phyloP scores from a whole-genome alignment of 495 filamentous ascomycete genomes.

The Corynascus novoguineensis region DNA sequence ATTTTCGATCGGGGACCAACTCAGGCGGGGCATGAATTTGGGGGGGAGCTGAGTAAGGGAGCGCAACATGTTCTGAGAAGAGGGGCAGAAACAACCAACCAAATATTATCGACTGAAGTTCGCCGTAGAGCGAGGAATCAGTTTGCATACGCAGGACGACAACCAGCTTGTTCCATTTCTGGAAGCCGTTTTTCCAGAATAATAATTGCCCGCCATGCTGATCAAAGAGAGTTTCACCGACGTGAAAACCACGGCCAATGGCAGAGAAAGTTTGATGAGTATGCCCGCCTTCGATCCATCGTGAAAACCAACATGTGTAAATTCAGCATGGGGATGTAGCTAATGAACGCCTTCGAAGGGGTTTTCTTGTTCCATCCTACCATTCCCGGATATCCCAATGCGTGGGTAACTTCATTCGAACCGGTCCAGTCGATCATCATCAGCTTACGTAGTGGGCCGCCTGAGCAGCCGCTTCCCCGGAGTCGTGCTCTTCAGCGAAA shows the following conservation, averaged over 20 bases:
- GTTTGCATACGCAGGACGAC: neutral
- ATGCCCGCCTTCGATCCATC: slow-evolving; percentile 7
- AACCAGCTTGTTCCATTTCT: no score
- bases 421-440: neutral
- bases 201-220: slow-evolving; percentile 32
- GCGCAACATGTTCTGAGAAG: neutral
- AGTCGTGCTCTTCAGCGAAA: slow-evolving; percentile 88
- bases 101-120: neutral
- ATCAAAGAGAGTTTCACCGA: slow-evolving; percentile 43
- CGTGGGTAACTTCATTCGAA: slow-evolving; percentile 39
- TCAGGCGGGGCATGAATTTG: slow-evolving; percentile 12
- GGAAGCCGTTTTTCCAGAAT: neutral
- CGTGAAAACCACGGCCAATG: slow-evolving; percentile 38
- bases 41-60: slow-evolving; percentile 6
- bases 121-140: neutral
- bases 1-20: neutral
- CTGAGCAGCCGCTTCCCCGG: slow-evolving; percentile 67
- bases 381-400: slow-evolving; percentile 78
- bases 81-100: neutral
- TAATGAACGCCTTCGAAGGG: slow-evolving; percentile 42
- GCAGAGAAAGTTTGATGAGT: slow-evolving; percentile 47
- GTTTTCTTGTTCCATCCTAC: slow-evolving; percentile 86
- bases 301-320: neutral
- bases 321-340: neutral
- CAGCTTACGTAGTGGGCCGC: slow-evolving; percentile 25